Evolutionary conservation across 225 moss, liverwort and hornwort genomes (phyloP).

Genomic region (Pleurozium schreberi): DNA sequence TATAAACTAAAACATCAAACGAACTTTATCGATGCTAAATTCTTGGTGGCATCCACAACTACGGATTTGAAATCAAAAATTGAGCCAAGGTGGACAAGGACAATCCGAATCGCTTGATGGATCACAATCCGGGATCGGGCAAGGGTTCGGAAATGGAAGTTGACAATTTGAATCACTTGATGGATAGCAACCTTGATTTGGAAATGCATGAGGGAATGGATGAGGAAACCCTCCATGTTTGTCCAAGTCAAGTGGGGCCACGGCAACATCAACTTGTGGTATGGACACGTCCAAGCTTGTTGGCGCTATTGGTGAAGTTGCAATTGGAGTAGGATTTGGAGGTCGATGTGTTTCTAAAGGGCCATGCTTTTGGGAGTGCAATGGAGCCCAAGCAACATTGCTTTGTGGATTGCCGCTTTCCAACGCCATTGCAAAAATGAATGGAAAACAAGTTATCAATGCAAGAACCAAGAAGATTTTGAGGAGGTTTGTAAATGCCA

Average conservation of each 20-base stretch:
- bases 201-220: neutral
- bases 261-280: neutral
- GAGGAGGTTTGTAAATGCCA: neutral
- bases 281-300: neutral
- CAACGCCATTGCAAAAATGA: neutral
- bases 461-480: neutral
- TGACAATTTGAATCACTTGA: neutral
- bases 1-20: too few relatives aligned
- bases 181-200: neutral
- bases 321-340: neutral
- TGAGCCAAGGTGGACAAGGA: too few relatives aligned
- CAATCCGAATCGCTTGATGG: too few relatives aligned
- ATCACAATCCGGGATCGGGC: too few relatives aligned
- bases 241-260: neutral
- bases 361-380: too few relatives aligned
- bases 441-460: neutral
- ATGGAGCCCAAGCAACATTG: neutral
- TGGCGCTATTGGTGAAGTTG: rapidly evolving
- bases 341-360: too few relatives aligned
- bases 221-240: neutral
- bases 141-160: too few relatives aligned
- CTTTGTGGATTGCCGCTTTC: neutral
- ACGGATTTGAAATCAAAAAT: too few relatives aligned
- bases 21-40: too few relatives aligned
- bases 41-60: too few relatives aligned